Base-by-base conservation (phyloP, 768 basidiomycete species). In the Naganishia vaughanmartiniae region DNA sequence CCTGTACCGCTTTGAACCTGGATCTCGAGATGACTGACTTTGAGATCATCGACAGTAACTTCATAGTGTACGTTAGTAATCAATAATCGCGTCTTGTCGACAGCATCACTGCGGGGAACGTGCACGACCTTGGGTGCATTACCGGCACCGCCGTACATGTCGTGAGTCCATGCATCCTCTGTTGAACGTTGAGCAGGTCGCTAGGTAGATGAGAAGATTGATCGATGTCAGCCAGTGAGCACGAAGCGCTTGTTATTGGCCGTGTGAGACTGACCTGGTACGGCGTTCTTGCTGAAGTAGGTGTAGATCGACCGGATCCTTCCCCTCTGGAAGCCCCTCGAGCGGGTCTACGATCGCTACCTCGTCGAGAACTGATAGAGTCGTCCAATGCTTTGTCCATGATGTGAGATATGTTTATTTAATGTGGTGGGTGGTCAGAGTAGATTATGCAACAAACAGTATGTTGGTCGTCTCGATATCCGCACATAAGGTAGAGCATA, bases 41-140 rank as follows among this genome's bases (percentile, higher is more conserved):
- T 89, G 58, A 95, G 85, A 83, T 95, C 93, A 84, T 89, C 89
- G 77, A 90, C 87, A 67, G 89, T 90, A 53, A 96, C 87, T 76
- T 95, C 93, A 75, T 95, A 96, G 83, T 96, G 93, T 74, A 96
- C 76, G 80, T 92, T 92, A 76, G 90, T 87, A 74, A 95, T 89
- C 73, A 90, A 80, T 73, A 94, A 86, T 78, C 87, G 87, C 66
- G 86, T 82, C 17, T 82, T 69, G 33, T 33, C 24, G 19, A 57
- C 70, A 33, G 69, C 72, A 26, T 72, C 73, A 33, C 74, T 75
- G 36, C 66, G 58, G 66, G 72, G 76, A 42, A 74, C 74, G 51
- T 77, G 77, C 46, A 77, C 75, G 28, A 78, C 80, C 76, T 76
- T 77, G 67, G 33, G 21, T 34, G 33, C 65, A 28, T 66, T 54